Percentiles rank a stretch among this genome's conserved stretches.
These are phyloP conservation scores for Casuarina glauca DNA, from an alignment of 306 rosid species.

Conservation along the genomic window DNA sequence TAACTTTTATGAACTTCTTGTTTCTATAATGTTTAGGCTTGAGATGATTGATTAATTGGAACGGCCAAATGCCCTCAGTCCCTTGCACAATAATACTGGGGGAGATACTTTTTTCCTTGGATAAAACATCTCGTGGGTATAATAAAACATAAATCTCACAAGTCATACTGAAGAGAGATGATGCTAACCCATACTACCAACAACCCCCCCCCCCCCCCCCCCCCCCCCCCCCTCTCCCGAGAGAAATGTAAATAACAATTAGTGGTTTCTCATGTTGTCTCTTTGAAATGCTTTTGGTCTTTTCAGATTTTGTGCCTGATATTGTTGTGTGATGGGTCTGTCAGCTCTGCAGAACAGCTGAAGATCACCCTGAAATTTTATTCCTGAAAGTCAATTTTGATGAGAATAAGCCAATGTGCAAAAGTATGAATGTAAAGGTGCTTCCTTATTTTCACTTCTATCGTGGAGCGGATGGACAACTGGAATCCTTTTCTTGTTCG, in stretches of 20 bases:
- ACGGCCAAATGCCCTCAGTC: background rate
- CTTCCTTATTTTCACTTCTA: conserved; percentile 98
- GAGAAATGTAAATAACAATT: conserved; percentile 5
- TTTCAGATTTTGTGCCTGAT: conserved; percentile 6
- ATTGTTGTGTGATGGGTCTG: conserved; percentile 33
- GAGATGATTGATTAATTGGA: background rate
- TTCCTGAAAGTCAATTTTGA: conserved; percentile 94
- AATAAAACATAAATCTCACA: background rate
- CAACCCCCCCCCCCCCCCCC: too few relatives aligned
- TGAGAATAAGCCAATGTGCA: conserved; percentile 98
- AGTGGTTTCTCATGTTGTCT: conserved; percentile 5
- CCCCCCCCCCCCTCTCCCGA: background rate
- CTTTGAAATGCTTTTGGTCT: conserved; percentile 6
- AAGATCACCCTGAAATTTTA: conserved; percentile 81
- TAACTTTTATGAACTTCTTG: background rate
- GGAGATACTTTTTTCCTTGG: background rate
- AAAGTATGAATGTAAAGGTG: conserved; percentile 89
- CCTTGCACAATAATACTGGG: background rate
- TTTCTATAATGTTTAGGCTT: too few relatives aligned
- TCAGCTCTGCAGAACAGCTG: conserved; percentile 97
- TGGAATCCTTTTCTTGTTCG: conserved; percentile 94
- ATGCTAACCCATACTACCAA: background rate
- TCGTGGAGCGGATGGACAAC: conserved; percentile 91
- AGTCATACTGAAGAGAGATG: background rate
- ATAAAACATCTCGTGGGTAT: background rate